phyloP scores from a whole-genome alignment of 345 rosid genomes.

The Citrus sinensis region DNA sequence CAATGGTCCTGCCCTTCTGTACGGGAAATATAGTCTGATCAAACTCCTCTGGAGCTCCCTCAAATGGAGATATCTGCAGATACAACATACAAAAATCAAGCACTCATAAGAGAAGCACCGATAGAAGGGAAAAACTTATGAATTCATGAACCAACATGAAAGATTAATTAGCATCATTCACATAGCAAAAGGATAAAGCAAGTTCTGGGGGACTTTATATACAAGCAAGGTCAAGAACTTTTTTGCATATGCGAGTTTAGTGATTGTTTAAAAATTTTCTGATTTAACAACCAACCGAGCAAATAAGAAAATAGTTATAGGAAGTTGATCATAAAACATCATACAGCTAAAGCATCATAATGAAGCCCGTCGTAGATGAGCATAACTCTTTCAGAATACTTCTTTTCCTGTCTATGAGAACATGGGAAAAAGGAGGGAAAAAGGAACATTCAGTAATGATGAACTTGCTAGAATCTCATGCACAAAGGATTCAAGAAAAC shows the following conservation, averaged over 20 bases:
- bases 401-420: slow-evolving; percentile 49
- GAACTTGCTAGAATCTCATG: background rate
- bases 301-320: background rate
- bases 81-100: background rate
- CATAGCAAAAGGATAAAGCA: no score
- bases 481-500: background rate
- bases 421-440: background rate
- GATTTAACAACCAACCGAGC: background rate
- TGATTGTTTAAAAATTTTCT: background rate
- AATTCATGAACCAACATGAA: background rate
- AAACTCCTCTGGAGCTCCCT: slow-evolving; percentile 87
- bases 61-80: slow-evolving; percentile 69
- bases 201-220: background rate
- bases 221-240: background rate
- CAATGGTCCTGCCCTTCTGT: slow-evolving; percentile 53
- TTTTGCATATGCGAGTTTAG: background rate
- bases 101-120: background rate
- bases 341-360: slow-evolving; percentile 91
- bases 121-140: background rate
- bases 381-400: slow-evolving; percentile 55
- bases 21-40: slow-evolving; percentile 79
- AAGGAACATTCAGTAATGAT: background rate
- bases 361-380: slow-evolving; percentile 94
- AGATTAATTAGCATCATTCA: background rate
- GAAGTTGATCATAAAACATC: slow-evolving; percentile 21